Evolutionary conservation across 805 yeast species (phyloP).

Genomic region (Kuraishia ogatae): DNA sequence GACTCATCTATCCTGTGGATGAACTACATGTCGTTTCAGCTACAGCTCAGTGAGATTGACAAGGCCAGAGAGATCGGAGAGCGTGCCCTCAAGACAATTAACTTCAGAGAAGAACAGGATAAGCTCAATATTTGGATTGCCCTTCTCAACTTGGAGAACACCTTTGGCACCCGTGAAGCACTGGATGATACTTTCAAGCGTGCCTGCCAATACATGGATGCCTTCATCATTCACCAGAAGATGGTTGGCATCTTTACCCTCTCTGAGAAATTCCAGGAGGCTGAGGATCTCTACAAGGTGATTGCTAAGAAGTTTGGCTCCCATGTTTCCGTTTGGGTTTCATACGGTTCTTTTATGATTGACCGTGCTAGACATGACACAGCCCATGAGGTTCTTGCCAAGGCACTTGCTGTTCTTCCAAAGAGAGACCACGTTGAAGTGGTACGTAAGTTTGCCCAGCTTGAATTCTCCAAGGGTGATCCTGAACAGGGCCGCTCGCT

Average conservation of each 20-base stretch:
- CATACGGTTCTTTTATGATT: conserved; percentile 69
- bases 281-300: conserved; percentile 55
- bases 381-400: conserved; percentile 68
- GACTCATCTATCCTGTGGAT: conserved; percentile 93
- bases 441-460: conserved; percentile 80
- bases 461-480: conserved; percentile 83
- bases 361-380: conserved; percentile 47
- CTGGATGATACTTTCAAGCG: conserved; percentile 74
- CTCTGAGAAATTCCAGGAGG: conserved; percentile 64
- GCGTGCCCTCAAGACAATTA: conserved; percentile 85
- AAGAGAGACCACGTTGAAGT: conserved; percentile 70
- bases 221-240: conserved; percentile 72
- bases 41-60: conserved; percentile 88
- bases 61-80: conserved; percentile 91
- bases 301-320: conserved; percentile 77
- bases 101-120: conserved; percentile 86
- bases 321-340: conserved; percentile 67
- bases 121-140: conserved; percentile 96
- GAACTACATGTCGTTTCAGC: conserved; percentile 96
- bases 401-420: conserved; percentile 63
- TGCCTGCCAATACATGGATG: conserved; percentile 88
- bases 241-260: conserved; percentile 65
- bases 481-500: conserved; percentile 91
- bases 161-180: conserved; percentile 82
- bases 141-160: conserved; percentile 82